Percentiles rank a stretch among this genome's conserved stretches.
These are phyloP conservation scores for Penicillium sp. DNA, from an alignment of 2,329 filamentous ascomycete species.

Conservation along the genomic window DNA sequence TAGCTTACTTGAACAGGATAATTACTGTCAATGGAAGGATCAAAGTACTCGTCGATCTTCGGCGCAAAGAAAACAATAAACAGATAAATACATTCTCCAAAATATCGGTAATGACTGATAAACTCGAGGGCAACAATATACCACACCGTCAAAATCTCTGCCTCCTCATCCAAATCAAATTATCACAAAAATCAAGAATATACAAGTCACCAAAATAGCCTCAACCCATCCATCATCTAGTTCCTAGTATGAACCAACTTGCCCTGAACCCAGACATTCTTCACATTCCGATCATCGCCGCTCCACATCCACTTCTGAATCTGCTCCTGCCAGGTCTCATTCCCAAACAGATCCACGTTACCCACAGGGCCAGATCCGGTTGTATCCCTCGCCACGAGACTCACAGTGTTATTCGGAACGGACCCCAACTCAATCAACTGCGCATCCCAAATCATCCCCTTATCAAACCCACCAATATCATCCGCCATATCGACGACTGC, in stretches of 20 bases:
- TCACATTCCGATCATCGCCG: slow-evolving; percentile 90
- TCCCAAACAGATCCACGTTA: slow-evolving; percentile 86
- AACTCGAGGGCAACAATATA: not conserved
- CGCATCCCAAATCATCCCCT: slow-evolving; percentile 88
- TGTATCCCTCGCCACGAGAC: not conserved
- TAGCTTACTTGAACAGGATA: too few species aligned
- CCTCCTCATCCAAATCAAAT: not conserved
- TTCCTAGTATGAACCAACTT: slow-evolving; percentile 68
- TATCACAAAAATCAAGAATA: not conserved
- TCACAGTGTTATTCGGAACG: slow-evolving; percentile 28
- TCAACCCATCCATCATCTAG: not conserved
- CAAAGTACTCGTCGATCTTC: not conserved
- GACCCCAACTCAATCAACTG: slow-evolving; percentile 74
- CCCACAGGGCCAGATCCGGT: slow-evolving; percentile 55
- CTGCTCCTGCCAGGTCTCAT: slow-evolving; percentile 83
- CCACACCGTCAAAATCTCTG: not conserved
- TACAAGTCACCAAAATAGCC: not conserved
- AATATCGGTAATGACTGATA: not conserved
- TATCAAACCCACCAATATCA: slow-evolving; percentile 77
- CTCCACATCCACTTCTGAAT: slow-evolving; percentile 94
- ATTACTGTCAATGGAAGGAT: too few species aligned
- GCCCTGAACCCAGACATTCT: slow-evolving; percentile 86
- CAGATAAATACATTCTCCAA: not conserved
- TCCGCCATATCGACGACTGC: slow-evolving; percentile 73
- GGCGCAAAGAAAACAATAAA: not conserved